Evolutionary conservation across 805 yeast genomes (phyloP), one percentile per base, ranked within the genome.

Genomic region (Kluyveromyces aestuarii): DNA sequence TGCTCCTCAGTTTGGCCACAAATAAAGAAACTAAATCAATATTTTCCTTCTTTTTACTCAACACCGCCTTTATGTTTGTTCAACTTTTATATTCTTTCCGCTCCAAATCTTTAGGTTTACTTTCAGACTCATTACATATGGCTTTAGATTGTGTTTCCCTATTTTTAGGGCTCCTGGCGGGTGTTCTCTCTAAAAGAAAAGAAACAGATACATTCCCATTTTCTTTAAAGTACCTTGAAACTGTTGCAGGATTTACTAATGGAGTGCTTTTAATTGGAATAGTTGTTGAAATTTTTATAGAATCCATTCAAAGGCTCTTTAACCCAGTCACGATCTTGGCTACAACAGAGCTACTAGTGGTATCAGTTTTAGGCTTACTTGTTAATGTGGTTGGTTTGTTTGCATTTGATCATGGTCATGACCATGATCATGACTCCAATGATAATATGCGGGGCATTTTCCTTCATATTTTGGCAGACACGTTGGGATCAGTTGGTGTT

Each of bases 111-210:
- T 70, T 93, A 42, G 97, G 99, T 10, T 72, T 93, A 21, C 66
- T 93, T 46, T 88, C 96, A 17, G 99, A 93, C 61, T 88, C 96
- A 1, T 73, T 93, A 46, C 99, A 93, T 66, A 93, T 93, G 99
- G 85, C 95, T 2, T 72, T 93, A 48, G 99, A 93, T 66, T 93
- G 99, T 64, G 76, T 88, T 0, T 95, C 98, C 0, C 71, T 93
- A 48, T 80, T 93, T 2, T 76, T 93, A 30, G 99, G 99, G 0
- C 71, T 93, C 2, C 73, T 91, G 25, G 99, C 99, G 0, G 87
- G 95, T 19, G 75, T 79, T 13, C 67, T 80, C 46, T 73, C 84
- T 2, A 80, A 78, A 52, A 70, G 70, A 52, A 80, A 81, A 2
- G 76, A 86, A 6, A 77, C 77, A 50, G 75, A 82, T n/a, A 74